Evolutionary conservation across 306 rosid species (phyloP), one percentile per base, ranked within the genome.

Genomic region (Begonia loranthoides): DNA sequence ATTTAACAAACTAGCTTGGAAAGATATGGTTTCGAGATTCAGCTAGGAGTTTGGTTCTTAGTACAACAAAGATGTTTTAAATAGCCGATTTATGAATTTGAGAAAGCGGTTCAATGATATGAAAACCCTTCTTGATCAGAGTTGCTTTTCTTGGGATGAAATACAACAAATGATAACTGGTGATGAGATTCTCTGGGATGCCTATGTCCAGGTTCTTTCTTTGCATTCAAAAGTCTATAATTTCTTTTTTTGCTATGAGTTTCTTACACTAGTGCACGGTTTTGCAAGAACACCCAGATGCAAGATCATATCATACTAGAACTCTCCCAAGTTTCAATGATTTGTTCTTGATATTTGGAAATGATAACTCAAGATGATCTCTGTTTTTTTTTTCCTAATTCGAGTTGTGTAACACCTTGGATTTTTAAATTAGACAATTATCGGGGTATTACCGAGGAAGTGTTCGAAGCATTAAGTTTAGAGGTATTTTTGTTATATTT

Each of bases 71-170:
- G 61, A 69, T 63, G 70, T 66, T 50, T 53, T 79, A 43, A 69
- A 63, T 63, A 69, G 66, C 60, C 76, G 55, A 12, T 75, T 57
- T 64, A 45, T 66, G 51, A 60, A 64, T 63, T 63, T 75, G 64
- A 66, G 81, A 72, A 61, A 66, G 49, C 63, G 56, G 51, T 72
- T 79, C 59, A 59, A 41, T 55, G 81, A 69, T 59, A 72, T 79
- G 77, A 75, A 72, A 69, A 50, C 56, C 53, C 66, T 79, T 51
- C 74, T 79, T 49, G 64, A 57, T 50, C 70, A 66, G 38, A 47
- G 58, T 56, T 81, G 74, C 50, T 75, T 79, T 72, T 24, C 65
- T 10, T 79, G 86, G 86, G 76, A 79, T 75, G 79, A 75, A 69
- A 66, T 66, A 56, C 64, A 48, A 52, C 87, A 72, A 50, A 75